Percentiles rank a stretch among this genome's conserved stretches.
Evolutionary conservation across 495 filamentous ascomycete genomes (phyloP).

Genomic region (Viridothelium virens): DNA sequence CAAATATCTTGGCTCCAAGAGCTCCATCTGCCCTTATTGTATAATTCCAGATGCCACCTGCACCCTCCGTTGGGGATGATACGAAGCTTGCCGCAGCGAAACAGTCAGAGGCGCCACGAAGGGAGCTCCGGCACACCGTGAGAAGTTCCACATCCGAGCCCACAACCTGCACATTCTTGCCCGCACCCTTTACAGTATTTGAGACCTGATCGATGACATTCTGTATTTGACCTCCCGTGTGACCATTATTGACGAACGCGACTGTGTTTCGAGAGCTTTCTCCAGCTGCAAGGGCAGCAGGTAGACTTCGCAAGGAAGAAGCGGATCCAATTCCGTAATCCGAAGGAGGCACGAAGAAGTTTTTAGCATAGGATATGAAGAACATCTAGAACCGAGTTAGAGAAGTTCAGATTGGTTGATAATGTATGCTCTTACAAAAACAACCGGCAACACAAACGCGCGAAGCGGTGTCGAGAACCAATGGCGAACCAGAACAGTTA

Average conservation of each 20-base stretch:
- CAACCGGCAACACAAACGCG: conserved; percentile 62
- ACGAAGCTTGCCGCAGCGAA: conserved; percentile 69
- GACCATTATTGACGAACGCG: conserved; percentile 74
- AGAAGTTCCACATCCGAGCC: conserved; percentile 48
- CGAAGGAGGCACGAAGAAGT: conserved; percentile 35
- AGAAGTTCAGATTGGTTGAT: neutral
- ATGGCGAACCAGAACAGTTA: conserved; percentile 60
- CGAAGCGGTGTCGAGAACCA: conserved; percentile 54
- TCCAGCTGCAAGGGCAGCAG: conserved; percentile 48
- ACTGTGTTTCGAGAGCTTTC: conserved; percentile 48
- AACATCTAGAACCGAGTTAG: conserved; percentile 23
- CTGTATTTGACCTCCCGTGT: conserved; percentile 61
- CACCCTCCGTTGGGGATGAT: conserved; percentile 61
- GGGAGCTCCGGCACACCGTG: conserved; percentile 53
- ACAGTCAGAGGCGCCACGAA: conserved; percentile 65
- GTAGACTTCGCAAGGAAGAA: conserved; percentile 51
- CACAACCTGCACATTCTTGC: conserved; percentile 50
- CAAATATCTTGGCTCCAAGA: conserved; percentile 52
- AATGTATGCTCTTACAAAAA: conserved; percentile 43
- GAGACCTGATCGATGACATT: conserved; percentile 57
- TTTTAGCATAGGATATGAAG: conserved; percentile 36
- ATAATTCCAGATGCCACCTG: conserved; percentile 70
- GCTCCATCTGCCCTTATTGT: conserved; percentile 65
- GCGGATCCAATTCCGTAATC: conserved; percentile 57
- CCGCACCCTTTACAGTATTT: conserved; percentile 42